Base-by-base conservation (phyloP, 805 yeast species). In the Saccharomycopsis selenospora region DNA sequence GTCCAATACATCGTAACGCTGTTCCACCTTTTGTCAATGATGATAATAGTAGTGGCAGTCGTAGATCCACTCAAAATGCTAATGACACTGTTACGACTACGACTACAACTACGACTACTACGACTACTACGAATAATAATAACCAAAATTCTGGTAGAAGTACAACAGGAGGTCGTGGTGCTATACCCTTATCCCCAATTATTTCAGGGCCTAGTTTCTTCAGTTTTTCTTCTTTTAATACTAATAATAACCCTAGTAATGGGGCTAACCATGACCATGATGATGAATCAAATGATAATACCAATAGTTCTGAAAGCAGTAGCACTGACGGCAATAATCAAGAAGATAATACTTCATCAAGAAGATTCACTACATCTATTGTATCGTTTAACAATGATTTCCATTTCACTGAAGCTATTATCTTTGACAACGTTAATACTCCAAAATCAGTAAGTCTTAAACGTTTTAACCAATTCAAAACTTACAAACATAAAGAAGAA, bases 381-480 rank as follows among this genome's bases (percentile, higher is more conserved):
- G 11, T 27, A 11, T 27, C 29, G 7, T 23, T 28, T 17, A 24
- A n/a, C 17, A 6, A 27, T 18, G 5, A 13, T 14, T 4, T 43
- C 25, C 38, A 29, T 23, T 30, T 47, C 18, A 23, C 46, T 6
- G 50, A 47, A 26, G 47, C 50, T 3, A 33, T 47, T 14, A 47
- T 43, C 13, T 25, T 47, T n/a, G 29, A 43, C 33, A n/a, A 43
- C 23, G 13, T 23, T 10, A 18, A 23, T 24, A 10, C 14, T 4
- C 14, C 18, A n/a, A 49, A 41, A 18, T 14, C 52, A 3, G 5
- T 49, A 4, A 24, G 45, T 3, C 17, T 33, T 8, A 38, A 41
- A 42, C 25, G 52, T 17, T 49, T 49, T 42, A 49, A 45, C 18
- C 42, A 49, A 25, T 28, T 49, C 11, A 22, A 24, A 13, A 17